Base-by-base conservation (phyloP, 345 rosid genomes). In the Mercurialis annua region DNA sequence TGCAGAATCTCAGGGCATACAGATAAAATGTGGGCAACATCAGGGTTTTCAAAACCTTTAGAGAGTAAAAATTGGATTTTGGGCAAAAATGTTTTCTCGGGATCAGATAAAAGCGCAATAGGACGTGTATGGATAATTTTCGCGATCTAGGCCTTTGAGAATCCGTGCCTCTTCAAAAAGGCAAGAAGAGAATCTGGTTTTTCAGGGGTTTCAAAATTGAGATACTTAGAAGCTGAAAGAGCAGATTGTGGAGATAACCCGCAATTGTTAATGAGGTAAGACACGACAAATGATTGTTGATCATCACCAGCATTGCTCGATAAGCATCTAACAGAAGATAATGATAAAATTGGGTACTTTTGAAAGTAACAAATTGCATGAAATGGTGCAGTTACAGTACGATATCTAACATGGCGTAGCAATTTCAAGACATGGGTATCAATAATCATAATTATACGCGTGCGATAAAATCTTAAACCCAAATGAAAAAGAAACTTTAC, bases 221-320 rank as follows among this genome's bases (percentile, higher is more conserved):
- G 16, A 53, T 12, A 1, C 33, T 26, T 53, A 26, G 34, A 53
- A 26, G 58, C 33, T 26, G 58, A 26, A 53, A 53, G 58, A 24
- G 58, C 58, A 26, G 31, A 26, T 53, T 53, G 24, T 53, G 31
- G n/a, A 24, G 58, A 53, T 26, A 53, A 53, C 33, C 58, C 33
- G 27, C 58, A 53, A 26, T 53, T 53, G 1, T 53, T 26, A 24
- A 26, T 4, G 31, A 53, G 58, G 33, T 53, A 53, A 53, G 58
- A 24, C 58, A 12, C 58, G 12, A 53, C 3, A 21, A 24, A 14
- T 0, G 58, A 53, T 6, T 53, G 23, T 21, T 23, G 12, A 50
- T 50, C 24, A 50, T 20, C 33, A 24, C 11, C 15, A 1, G 18
- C 18, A 24, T 26, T 12, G 31, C 58, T 53, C 27, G 58, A 11